Conservation (phyloP, 495 filamentous ascomycete genomes). For the Friedmanniomyces simplex region DNA sequence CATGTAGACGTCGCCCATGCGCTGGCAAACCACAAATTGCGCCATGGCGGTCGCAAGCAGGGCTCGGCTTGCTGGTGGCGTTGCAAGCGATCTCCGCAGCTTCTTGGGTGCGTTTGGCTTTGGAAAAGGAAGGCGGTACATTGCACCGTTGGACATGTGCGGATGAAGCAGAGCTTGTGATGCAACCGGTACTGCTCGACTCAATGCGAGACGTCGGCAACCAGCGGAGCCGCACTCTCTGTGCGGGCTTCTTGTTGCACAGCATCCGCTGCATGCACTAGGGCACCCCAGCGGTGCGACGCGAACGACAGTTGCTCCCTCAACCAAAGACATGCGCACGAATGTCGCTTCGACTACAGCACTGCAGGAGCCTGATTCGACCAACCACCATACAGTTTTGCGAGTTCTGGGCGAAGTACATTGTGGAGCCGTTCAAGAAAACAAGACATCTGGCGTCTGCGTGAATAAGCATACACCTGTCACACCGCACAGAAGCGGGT, state of each 20-base stretch:
- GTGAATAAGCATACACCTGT: neutral
- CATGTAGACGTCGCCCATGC: constrained; percentile 8
- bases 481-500: constrained; percentile 6
- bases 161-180: neutral
- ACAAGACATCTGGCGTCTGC: neutral
- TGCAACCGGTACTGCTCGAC: neutral
- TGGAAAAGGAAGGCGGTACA: neutral
- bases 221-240: neutral
- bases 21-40: neutral
- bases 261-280: constrained; percentile 7
- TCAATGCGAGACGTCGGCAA: neutral
- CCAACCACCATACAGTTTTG: neutral
- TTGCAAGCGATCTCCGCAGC: neutral
- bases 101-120: neutral
- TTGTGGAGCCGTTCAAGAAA: too few species aligned
- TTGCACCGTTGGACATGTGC: neutral
- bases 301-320: neutral
- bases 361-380: neutral
- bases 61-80: neutral
- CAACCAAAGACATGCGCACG: neutral
- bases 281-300: neutral
- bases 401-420: too few species aligned
- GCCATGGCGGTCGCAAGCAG: constrained; percentile 5
- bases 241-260: neutral
- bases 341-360: neutral